These are phyloP conservation scores for Phoma herbarum DNA, from an alignment of 2,329 filamentous ascomycete genomes.

Conservation along the genomic window DNA sequence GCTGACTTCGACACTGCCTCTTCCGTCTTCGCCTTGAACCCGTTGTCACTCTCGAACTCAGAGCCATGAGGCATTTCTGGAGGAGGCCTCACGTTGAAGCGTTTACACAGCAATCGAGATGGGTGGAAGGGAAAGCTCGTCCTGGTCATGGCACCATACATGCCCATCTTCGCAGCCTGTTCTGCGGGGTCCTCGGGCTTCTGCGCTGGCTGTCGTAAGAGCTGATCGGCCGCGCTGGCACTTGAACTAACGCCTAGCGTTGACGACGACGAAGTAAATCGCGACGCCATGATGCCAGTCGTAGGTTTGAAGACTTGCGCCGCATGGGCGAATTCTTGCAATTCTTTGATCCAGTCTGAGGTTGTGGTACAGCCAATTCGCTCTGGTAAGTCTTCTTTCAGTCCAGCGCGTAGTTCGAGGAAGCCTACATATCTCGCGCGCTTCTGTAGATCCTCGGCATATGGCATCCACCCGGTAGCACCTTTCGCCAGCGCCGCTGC, in stretches of 20 bases:
- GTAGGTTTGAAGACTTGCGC: conserved; percentile 89
- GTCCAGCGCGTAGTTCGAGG: conserved; percentile 77
- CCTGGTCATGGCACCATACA: conserved; percentile 91
- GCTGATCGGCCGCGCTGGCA: conserved; percentile 41
- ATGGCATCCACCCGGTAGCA: conserved; percentile 77
- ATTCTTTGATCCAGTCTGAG: conserved; percentile 81
- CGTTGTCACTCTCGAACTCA: conserved; percentile 49
- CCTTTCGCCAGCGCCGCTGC: conserved; percentile 58
- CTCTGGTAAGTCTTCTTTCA: conserved; percentile 65
- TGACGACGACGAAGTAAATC: conserved; percentile 74
- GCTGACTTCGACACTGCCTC: conserved; percentile 64
- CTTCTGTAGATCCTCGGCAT: conserved; percentile 82
- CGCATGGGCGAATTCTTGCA: conserved; percentile 78
- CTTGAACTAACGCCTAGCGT: conserved; percentile 33
- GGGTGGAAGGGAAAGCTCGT: conserved; percentile 77
- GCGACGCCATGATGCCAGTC: conserved; percentile 89
- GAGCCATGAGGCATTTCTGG: conserved; percentile 68
- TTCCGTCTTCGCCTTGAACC: conserved; percentile 38
- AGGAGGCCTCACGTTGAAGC: conserved; percentile 87
- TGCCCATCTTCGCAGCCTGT: conserved; percentile 85
- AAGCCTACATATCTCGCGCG: conserved; percentile 81
- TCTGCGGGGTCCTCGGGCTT: conserved; percentile 80
- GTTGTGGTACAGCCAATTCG: conserved; percentile 61
- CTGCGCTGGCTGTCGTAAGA: conserved; percentile 58
- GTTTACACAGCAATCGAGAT: conserved; percentile 86